Evolutionary conservation across 1,139 yeast genomes (phyloP).

Genomic region (Blastobotrys indianensis): DNA sequence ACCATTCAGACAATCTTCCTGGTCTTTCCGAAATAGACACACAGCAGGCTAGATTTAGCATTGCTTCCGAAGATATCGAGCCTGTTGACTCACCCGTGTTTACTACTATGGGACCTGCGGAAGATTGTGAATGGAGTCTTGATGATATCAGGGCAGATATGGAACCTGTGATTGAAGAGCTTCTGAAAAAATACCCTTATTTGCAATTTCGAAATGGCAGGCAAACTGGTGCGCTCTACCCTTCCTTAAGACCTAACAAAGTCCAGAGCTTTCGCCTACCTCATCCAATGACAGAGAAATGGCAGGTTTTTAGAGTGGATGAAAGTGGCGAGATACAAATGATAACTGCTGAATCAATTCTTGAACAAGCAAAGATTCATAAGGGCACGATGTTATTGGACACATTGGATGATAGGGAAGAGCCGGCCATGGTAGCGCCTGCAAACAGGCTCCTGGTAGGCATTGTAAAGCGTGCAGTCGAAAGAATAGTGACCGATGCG

Average conservation of each 20-base stretch:
- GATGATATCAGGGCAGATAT: constrained; percentile 31
- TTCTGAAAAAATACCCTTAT: constrained; percentile 27
- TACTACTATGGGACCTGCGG: constrained; percentile 17
- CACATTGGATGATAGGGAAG: constrained; percentile 1
- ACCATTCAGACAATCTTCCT: constrained; percentile 19
- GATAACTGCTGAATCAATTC: constrained; percentile 19
- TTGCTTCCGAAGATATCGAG: constrained; percentile 12
- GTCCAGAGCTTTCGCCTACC: constrained; percentile 23
- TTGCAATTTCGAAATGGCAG: constrained; percentile 19
- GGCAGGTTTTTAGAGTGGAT: constrained; percentile 34
- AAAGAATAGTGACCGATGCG: constrained; percentile 10
- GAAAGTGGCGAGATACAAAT: constrained; percentile 28
- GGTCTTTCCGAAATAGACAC: constrained; percentile 16
- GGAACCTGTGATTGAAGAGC: constrained; percentile 33
- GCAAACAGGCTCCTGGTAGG: constrained; percentile 10
- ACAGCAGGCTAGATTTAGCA: constrained; percentile 2
- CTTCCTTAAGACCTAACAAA: constrained; percentile 23
- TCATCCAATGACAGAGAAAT: constrained; percentile 28
- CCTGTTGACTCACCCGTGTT: constrained; percentile 15
- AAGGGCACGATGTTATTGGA: constrained; percentile 3
- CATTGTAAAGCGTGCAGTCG: constrained; percentile 13
- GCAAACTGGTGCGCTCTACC: constrained; percentile 1
- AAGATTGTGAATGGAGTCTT: constrained; percentile 32
- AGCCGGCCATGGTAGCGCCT: constrained; percentile 10
- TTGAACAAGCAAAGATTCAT: constrained; percentile 15